Percentiles rank a stretch among this genome's conserved stretches.
These are phyloP conservation scores for Colletotrichum sp. DNA, from an alignment of 2,329 filamentous ascomycete genomes.

Conservation along the genomic window DNA sequence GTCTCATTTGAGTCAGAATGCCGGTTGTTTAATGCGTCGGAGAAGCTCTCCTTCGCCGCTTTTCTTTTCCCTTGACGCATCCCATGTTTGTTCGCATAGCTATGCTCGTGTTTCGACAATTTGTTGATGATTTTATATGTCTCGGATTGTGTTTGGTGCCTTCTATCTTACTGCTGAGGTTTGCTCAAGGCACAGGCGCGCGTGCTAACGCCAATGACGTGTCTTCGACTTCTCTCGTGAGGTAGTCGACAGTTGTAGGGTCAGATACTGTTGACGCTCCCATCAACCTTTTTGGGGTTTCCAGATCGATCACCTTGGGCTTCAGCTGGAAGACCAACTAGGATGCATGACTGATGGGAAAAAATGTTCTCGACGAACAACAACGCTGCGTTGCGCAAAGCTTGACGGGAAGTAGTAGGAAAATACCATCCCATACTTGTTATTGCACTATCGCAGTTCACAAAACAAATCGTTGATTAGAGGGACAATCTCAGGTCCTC, in stretches of 20 bases:
- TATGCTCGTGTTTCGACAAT: neutral
- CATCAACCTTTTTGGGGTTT: fast-evolving
- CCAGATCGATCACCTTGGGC: neutral
- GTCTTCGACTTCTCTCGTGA: neutral
- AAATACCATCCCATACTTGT: neutral
- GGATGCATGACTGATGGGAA: neutral
- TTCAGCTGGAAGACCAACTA: neutral
- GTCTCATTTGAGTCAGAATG: neutral
- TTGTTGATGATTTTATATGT: fast-evolving
- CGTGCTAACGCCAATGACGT: no score
- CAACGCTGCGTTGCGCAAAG: no score
- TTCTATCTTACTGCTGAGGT: neutral
- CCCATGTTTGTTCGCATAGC: neutral
- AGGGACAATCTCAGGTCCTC: neutral
- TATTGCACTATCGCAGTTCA: neutral
- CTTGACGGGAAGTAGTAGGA: neutral
- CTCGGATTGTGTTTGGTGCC: neutral
- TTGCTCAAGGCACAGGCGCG: neutral
- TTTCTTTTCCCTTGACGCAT: neutral
- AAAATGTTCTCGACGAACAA: neutral
- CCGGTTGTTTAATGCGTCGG: neutral
- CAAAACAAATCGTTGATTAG: neutral
- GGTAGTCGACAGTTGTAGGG: neutral
- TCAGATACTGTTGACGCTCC: neutral
- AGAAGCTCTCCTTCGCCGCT: neutral